phyloP scores from a whole-genome alignment of 2,329 filamentous ascomycete species.

The Triangularia verruculosa region DNA sequence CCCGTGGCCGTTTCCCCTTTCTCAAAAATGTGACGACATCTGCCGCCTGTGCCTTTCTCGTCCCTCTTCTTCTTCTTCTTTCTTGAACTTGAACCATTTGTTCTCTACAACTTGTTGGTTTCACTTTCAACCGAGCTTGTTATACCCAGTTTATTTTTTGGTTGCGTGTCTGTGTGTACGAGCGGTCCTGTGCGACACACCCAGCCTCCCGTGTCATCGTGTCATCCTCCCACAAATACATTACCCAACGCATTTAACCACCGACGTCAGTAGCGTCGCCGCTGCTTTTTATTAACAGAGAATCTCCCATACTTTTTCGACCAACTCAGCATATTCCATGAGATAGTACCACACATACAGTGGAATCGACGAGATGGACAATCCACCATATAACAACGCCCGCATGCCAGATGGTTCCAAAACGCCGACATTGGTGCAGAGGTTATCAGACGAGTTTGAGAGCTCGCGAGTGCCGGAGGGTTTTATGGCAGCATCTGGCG shows the following conservation, averaged over 20 bases:
- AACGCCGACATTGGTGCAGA: conserved; percentile 12
- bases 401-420: not conserved
- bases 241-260: not conserved
- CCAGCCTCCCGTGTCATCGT: not conserved
- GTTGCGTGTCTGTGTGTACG: not conserved
- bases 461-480: conserved; percentile 46
- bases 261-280: not conserved
- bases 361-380: not conserved
- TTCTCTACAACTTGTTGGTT: not conserved
- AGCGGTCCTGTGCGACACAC: not conserved
- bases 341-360: not conserved
- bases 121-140: not conserved
- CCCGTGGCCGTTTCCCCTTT: not conserved
- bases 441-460: conserved; percentile 36
- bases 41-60: conserved; percentile 4
- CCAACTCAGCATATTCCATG: not conserved
- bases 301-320: not conserved
- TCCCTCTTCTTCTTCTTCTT: not conserved
- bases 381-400: not conserved
- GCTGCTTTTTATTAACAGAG: not conserved
- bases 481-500: conserved; percentile 47
- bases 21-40: conserved; percentile 4
- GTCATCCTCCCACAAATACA: not conserved
- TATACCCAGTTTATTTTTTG: not conserved
- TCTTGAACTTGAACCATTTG: not conserved